These are phyloP conservation scores for Candida tallmaniae DNA, from an alignment of 805 yeast species.

Conservation along the genomic window DNA sequence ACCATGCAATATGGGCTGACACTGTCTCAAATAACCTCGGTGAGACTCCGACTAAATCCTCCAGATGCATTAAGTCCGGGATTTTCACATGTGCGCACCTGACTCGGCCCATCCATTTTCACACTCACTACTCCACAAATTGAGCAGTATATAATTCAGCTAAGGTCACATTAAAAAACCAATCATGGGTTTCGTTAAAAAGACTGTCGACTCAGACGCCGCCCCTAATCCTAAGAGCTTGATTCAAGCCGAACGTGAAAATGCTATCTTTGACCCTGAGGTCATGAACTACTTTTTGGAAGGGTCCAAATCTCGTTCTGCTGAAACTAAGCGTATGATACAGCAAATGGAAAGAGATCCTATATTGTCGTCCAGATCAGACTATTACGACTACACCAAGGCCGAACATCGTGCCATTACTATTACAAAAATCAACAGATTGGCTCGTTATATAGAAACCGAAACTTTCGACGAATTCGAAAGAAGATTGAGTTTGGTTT, in stretches of 20 bases:
- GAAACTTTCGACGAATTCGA: conserved; percentile 47
- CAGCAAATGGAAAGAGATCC: conserved; percentile 68
- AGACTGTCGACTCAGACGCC: conserved; percentile 17
- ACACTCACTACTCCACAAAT: too few species aligned
- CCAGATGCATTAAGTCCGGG: too few species aligned
- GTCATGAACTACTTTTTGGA: conserved; percentile 40
- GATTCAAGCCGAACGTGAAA: conserved; percentile 31
- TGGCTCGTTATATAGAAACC: conserved; percentile 58
- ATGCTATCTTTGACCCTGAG: conserved; percentile 28
- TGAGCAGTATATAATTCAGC: too few species aligned
- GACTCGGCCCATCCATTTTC: too few species aligned
- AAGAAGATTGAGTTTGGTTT: conserved; percentile 55
- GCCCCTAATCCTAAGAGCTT: conserved; percentile 30
- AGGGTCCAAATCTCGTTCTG: conserved; percentile 38
- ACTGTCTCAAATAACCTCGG: too few species aligned
- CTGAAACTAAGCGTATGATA: conserved; percentile 44
- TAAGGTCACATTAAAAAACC: too few species aligned
- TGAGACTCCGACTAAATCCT: too few species aligned
- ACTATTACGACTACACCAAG: conserved; percentile 57
- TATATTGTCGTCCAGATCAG: conserved; percentile 47
- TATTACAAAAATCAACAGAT: conserved; percentile 55
- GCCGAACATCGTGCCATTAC: conserved; percentile 55
- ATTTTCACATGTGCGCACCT: too few species aligned
- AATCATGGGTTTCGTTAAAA: conserved; percentile 9
- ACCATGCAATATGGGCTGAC: too few species aligned